Percentiles rank a stretch among this genome's conserved stretches.
Conservation (phyloP, 768 basidiomycete species). For the Gloeophyllum trabeum region DNA sequence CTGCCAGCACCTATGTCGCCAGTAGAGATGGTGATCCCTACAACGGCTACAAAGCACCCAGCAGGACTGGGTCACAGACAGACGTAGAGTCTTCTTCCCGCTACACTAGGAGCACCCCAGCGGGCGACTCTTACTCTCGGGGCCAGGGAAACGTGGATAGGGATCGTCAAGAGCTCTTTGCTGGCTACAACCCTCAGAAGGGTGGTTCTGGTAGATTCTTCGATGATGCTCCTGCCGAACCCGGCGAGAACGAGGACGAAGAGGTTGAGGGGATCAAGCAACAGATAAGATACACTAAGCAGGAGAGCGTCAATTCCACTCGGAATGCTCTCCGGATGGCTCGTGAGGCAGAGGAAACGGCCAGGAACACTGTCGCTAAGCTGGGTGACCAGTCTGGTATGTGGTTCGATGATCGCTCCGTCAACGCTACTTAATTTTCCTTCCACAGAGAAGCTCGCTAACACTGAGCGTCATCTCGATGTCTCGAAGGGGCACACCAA, state of each 20-base stretch:
- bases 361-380: constrained; percentile 67
- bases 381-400: constrained; percentile 91
- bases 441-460: constrained; percentile 68
- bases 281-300: constrained; percentile 80
- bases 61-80: constrained; percentile 18
- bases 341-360: constrained; percentile 95
- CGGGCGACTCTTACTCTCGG: constrained; percentile 59
- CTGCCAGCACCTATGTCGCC: constrained; percentile 50
- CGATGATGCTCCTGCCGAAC: constrained; percentile 40
- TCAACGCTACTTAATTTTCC: background rate
- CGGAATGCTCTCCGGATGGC: constrained; percentile 90
- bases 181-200: constrained; percentile 58
- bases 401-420: constrained; percentile 12
- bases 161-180: constrained; percentile 65
- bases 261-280: constrained; percentile 94
- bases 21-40: constrained; percentile 62
- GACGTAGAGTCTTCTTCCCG: constrained; percentile 13
- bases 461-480: constrained; percentile 92
- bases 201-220: constrained; percentile 55
- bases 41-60: constrained; percentile 16
- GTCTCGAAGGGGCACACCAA: constrained; percentile 79
- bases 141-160: constrained; percentile 46
- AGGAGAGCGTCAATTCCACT: constrained; percentile 82
- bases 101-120: constrained; percentile 38
- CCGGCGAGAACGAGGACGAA: constrained; percentile 72